Percentiles rank a stretch among this genome's conserved stretches.
Conservation (phyloP, 2,329 filamentous ascomycete species). For the Phaeophleospora eucalypticola region DNA sequence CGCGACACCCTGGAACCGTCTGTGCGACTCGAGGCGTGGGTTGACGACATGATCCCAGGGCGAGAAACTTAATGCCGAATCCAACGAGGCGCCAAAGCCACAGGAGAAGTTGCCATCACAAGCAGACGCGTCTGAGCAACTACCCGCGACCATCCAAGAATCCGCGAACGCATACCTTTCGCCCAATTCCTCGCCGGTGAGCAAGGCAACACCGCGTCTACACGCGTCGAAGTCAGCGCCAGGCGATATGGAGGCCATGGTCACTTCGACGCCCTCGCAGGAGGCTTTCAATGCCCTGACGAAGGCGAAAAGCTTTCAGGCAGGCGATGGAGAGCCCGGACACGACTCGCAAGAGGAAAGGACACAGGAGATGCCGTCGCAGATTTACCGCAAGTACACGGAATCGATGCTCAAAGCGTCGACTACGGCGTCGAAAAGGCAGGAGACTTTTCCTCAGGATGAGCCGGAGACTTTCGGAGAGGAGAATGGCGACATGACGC, state of each 20-base stretch:
- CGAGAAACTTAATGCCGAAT: slow-evolving; percentile 17
- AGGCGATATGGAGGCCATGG: slow-evolving; percentile 24
- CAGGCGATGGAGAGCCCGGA: slow-evolving; percentile 26
- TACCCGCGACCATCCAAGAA: slow-evolving; percentile 16
- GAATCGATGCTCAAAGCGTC: slow-evolving; percentile 31
- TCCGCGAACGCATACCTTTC: slow-evolving; percentile 15
- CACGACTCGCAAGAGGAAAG: too few relatives aligned
- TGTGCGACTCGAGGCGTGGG: slow-evolving; percentile 4
- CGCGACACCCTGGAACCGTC: neutral
- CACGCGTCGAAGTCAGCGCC: slow-evolving; percentile 21
- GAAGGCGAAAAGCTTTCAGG: slow-evolving; percentile 33
- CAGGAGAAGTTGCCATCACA: neutral
- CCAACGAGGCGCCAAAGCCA: slow-evolving; percentile 3
- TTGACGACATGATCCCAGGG: slow-evolving; percentile 31
- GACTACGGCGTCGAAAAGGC: slow-evolving; percentile 6
- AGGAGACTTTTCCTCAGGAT: slow-evolving; percentile 5
- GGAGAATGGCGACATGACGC: slow-evolving; percentile 6
- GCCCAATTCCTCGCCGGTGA: slow-evolving; percentile 8
- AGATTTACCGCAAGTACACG: slow-evolving; percentile 35
- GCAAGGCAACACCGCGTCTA: slow-evolving; percentile 14
- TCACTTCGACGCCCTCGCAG: slow-evolving; percentile 17
- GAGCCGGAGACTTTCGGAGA: slow-evolving; percentile 16
- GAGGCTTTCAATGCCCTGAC: slow-evolving; percentile 9
- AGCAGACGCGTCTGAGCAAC: neutral
- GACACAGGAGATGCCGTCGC: slow-evolving; percentile 45